phyloP scores from a whole-genome alignment of 2,329 filamentous ascomycete genomes.

The Nemania abortiva region DNA sequence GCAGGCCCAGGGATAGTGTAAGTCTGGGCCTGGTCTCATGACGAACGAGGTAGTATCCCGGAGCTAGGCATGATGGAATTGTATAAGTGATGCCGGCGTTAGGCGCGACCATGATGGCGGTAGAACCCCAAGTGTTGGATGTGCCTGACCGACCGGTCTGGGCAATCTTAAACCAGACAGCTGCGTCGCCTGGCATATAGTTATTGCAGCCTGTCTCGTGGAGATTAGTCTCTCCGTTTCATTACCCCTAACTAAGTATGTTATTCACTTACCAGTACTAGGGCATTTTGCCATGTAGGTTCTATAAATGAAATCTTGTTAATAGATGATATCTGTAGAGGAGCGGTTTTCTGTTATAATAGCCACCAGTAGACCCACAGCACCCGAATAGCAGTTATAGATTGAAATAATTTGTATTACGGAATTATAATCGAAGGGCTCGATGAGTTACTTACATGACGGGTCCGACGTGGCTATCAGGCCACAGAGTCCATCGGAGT shows the following conservation, averaged over 20 bases:
- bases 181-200: constrained; percentile 45
- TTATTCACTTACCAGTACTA: constrained; percentile 55
- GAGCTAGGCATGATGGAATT: constrained; percentile 64
- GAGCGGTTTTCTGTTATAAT: background rate
- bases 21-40: constrained; percentile 63
- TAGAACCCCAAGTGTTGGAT: constrained; percentile 62
- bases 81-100: constrained; percentile 62
- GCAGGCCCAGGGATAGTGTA: constrained; percentile 63
- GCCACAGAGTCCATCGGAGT: constrained; percentile 67
- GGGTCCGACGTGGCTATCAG: constrained; percentile 65
- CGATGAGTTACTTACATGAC: constrained; percentile 51
- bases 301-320: constrained; percentile 5
- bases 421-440: background rate
- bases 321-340: background rate
- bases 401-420: too few relatives aligned
- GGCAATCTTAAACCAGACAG: constrained; percentile 69
- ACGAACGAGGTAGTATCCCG: constrained; percentile 69
- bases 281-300: constrained; percentile 73
- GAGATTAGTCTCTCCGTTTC: background rate
- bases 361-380: background rate
- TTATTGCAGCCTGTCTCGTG: constrained; percentile 37
- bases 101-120: constrained; percentile 58
- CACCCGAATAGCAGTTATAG: background rate
- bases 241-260: too few relatives aligned
- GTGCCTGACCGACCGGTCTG: constrained; percentile 64